Conservation (phyloP, 2,329 filamentous ascomycete species). For the Penicillium concentricum region DNA sequence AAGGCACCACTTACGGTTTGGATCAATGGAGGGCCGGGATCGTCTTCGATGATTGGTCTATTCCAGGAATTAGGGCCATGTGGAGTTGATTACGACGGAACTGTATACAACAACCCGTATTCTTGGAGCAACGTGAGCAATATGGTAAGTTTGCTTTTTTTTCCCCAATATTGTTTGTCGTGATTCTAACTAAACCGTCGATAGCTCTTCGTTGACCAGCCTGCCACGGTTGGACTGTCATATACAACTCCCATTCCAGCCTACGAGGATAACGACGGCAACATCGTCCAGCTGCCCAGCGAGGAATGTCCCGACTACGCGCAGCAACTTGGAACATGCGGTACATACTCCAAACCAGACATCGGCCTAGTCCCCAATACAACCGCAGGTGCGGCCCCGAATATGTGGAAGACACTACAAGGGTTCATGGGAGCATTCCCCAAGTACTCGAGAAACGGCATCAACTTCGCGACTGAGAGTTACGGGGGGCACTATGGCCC, state of each 20-base stretch:
- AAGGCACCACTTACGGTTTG: conserved; percentile 1
- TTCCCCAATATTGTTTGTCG: not conserved
- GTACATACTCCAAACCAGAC: conserved; percentile 35
- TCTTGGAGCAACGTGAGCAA: conserved; percentile 3
- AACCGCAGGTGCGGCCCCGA: conserved; percentile 55
- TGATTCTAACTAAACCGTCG: not conserved
- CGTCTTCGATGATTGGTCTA: not conserved
- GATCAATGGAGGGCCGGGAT: conserved; percentile 2
- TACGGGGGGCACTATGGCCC: conserved; percentile 1
- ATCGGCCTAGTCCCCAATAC: conserved; percentile 53
- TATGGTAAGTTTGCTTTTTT: not conserved
- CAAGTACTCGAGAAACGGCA: conserved; percentile 49
- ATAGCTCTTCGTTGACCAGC: not conserved
- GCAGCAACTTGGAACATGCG: not conserved
- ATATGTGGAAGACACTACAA: conserved; percentile 62
- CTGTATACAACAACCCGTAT: not conserved
- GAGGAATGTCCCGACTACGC: not conserved
- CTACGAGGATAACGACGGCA: not conserved
- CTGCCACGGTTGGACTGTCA: not conserved
- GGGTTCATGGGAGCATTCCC: conserved; percentile 64
- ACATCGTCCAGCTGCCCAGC: not conserved
- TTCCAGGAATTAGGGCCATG: conserved; percentile 1
- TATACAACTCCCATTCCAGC: not conserved
- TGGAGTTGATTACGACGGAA: not conserved
- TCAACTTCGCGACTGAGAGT: conserved; percentile 40